Percentiles rank a stretch among this genome's conserved stretches.
Conservation (phyloP, 129 eudicot genomes). For the Cynara cardunculus region DNA sequence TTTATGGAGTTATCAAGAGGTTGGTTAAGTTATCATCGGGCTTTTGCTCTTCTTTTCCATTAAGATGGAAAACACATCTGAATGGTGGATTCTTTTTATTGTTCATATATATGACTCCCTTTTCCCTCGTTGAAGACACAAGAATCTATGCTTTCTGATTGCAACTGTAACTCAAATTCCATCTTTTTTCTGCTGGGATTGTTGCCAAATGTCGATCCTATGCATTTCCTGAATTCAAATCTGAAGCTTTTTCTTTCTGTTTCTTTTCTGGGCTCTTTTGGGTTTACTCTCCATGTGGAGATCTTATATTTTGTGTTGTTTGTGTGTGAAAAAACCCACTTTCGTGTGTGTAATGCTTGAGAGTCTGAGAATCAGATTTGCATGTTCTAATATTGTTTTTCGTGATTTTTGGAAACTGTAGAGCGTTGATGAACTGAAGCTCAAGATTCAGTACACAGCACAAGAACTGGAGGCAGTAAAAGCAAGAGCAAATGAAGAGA, state of each 20-base stretch:
- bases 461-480: conserved; percentile 56
- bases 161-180: neutral
- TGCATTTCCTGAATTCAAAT: neutral
- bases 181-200: neutral
- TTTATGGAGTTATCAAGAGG: conserved; percentile 75
- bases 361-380: neutral
- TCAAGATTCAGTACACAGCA: conserved; percentile 51
- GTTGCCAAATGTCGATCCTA: neutral
- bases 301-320: neutral
- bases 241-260: neutral
- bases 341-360: neutral
- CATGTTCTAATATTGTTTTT: neutral
- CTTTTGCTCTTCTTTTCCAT: neutral
- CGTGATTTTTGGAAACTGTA: conserved; percentile 11
- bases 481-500: conserved; percentile 56
- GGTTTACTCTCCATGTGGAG: neutral
- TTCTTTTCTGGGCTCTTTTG: neutral
- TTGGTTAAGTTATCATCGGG: conserved; percentile 32
- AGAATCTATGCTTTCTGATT: neutral
- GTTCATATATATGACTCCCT: neutral
- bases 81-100: no score
- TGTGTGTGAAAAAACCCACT: neutral
- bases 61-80: no score
- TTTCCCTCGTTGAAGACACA: neutral
- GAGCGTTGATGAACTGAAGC: conserved; percentile 59